A percentile compares a stretch with the other conserved stretches of the same genome.
phyloP scores from a whole-genome alignment of 441 rosid species.

The Isatis lusitanica region DNA sequence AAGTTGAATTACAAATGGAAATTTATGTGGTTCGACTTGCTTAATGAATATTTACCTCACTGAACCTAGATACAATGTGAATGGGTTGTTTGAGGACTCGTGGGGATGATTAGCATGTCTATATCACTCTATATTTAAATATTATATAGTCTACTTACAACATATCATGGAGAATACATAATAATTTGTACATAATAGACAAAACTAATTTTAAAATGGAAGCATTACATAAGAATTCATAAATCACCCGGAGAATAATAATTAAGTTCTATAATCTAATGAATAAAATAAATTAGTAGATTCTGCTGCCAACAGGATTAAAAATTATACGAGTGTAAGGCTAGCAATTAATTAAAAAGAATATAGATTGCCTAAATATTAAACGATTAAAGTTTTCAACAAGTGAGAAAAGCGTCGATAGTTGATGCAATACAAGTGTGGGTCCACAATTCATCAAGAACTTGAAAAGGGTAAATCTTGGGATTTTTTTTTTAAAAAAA shows the following conservation, averaged over 20 bases:
- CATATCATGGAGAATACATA: constrained; percentile 28
- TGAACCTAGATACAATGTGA: constrained; percentile 17
- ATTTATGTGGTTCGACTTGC: neutral
- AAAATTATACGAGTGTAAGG: constrained; percentile 12
- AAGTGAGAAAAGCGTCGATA: constrained; percentile 3
- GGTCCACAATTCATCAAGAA: constrained; percentile 27
- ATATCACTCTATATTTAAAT: constrained; percentile 22
- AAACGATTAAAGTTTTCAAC: constrained; percentile 16
- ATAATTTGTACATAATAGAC: constrained; percentile 16
- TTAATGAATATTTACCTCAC: neutral
- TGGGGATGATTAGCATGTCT: constrained; percentile 26
- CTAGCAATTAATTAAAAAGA: constrained; percentile 18
- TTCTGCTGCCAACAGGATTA: constrained; percentile 13
- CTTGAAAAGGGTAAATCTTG: constrained; percentile 11
- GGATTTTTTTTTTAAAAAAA: constrained; percentile 1
- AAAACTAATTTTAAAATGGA: neutral
- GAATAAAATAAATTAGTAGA: constrained; percentile 14
- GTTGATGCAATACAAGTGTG: neutral
- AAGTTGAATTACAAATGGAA: neutral
- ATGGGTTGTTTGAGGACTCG: constrained; percentile 3
- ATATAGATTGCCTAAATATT: constrained; percentile 8
- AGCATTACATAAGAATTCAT: constrained; percentile 14
- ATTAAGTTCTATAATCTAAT: constrained; percentile 12
- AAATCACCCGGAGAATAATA: constrained; percentile 35
- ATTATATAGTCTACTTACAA: constrained; percentile 24